phyloP scores from a whole-genome alignment of 106 monocot genomes.

The Triglochin maritima region DNA sequence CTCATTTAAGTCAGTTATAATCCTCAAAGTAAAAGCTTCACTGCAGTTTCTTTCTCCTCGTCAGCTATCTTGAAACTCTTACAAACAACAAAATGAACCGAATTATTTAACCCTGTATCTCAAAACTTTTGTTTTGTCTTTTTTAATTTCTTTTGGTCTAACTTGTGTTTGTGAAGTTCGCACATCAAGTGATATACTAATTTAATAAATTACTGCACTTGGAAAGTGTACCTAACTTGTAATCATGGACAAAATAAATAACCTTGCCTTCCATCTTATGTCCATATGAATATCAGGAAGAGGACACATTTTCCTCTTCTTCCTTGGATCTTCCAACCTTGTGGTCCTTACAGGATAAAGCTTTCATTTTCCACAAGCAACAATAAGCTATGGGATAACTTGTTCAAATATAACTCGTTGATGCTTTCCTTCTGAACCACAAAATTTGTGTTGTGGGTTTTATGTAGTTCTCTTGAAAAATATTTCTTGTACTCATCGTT shows the following conservation, averaged over 20 bases:
- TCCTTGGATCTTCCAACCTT: not conserved
- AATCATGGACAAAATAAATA: not conserved
- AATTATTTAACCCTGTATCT: not conserved
- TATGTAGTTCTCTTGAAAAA: not conserved
- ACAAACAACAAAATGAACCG: not conserved
- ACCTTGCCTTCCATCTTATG: not conserved
- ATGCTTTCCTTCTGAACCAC: not conserved
- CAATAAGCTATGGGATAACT: not conserved
- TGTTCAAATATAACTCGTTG: not conserved
- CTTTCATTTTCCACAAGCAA: not conserved
- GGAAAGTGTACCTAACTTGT: too few species aligned
- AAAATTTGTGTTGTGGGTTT: not conserved
- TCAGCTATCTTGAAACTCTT: not conserved
- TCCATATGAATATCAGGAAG: not conserved
- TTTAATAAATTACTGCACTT: too few species aligned
- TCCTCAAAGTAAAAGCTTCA: too few species aligned
- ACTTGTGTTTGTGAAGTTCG: not conserved
- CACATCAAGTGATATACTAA: too few species aligned
- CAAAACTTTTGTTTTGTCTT: not conserved
- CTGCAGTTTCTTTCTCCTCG: too few species aligned
- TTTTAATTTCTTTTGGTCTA: not conserved
- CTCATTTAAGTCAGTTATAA: too few species aligned
- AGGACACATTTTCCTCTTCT: not conserved
- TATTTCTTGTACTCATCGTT: constrained; percentile 6
- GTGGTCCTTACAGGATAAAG: not conserved